Evolutionary conservation across 1,284 basidiomycete genomes (phyloP), one percentile per base, ranked within the genome.

Genomic region (Porogramme epimiltina): DNA sequence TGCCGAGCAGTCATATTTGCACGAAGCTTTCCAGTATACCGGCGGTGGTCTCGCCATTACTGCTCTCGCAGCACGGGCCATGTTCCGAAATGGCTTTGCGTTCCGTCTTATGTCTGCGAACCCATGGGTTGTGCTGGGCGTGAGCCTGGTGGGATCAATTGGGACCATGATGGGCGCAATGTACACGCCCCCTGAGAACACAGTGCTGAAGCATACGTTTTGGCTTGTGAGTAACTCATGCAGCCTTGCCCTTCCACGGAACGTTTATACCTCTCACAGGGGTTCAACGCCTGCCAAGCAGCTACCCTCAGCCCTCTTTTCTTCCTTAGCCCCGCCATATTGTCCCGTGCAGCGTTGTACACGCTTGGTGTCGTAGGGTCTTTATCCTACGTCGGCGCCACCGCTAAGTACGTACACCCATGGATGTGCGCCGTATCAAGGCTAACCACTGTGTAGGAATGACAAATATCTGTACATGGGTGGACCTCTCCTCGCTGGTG

Each of bases 281-380:
- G 86, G 3, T 94, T 95, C 72, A 93, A 94, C 60, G 85, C 80
- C 4, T 91, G 84, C 64, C 93, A 95, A 74, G 91, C 91, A 15
- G 89, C 89, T 4, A 91, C 89, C 3, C 78, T 91, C 52, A 91
- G 82, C 54, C 91, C 91, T 22, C 70, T 96, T 20, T 91, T 93
- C 73, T 95, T 95, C 80, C 71, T 93, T 47, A 87, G 79, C 63
- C 93, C 94, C 1, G 91, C 91, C 13, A 80, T 96, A 54, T 80
- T 96, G 41, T 87, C 89, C n/a, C 84, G 93, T 37, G 94, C 93
- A 9, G 93, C 91, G 11, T 74, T 96, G 4, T 96, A 96, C 71
- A 95, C 93, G 0, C 81, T 85, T 40, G 93, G 93, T 41, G 81
- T 94, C 3, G 85, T 95, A 18, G 93, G 92, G 5, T 82, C 86